Percentiles rank a stretch among this genome's conserved stretches.
phyloP scores from a whole-genome alignment of 345 rosid species.

The Dovyalis caffra region DNA sequence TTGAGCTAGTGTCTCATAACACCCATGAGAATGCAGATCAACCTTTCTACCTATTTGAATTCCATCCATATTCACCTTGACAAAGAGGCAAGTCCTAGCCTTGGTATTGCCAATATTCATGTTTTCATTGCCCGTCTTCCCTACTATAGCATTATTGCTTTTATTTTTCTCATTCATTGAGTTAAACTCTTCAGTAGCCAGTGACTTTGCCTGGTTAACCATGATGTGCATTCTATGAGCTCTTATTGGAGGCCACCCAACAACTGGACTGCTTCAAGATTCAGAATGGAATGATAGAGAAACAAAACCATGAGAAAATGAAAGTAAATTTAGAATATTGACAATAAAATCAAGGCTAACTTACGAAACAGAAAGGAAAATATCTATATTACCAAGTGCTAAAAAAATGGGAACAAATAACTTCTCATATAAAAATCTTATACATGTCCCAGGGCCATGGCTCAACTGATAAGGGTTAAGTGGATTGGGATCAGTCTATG shows the following conservation, averaged over 20 bases:
- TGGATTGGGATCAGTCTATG: background rate
- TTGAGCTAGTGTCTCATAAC: conserved; percentile 66
- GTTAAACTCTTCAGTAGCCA: conserved; percentile 46
- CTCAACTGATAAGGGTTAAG: background rate
- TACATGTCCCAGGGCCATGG: background rate
- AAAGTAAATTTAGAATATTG: too few relatives aligned
- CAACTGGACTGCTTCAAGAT: conserved; percentile 57
- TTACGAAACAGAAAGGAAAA: too few relatives aligned
- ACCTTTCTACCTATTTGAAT: conserved; percentile 87
- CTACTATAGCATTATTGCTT: conserved; percentile 27
- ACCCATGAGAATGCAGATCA: conserved; percentile 64
- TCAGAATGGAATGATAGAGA: conserved; percentile 7
- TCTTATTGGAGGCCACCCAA: conserved; percentile 98
- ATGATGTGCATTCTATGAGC: conserved; percentile 73
- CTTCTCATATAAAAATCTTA: background rate
- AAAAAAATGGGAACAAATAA: too few relatives aligned
- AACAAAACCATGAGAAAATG: too few relatives aligned
- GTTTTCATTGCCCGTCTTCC: conserved; percentile 27
- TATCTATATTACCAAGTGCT: too few relatives aligned
- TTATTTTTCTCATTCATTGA: conserved; percentile 17
- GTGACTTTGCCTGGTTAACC: conserved; percentile 60
- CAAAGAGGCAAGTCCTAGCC: conserved; percentile 51
- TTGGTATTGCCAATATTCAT: conserved; percentile 30
- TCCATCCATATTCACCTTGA: conserved; percentile 98
- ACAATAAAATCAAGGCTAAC: too few relatives aligned